Evolutionary conservation across 805 yeast genomes (phyloP).

Genomic region (Zygosaccharomyces bailii): DNA sequence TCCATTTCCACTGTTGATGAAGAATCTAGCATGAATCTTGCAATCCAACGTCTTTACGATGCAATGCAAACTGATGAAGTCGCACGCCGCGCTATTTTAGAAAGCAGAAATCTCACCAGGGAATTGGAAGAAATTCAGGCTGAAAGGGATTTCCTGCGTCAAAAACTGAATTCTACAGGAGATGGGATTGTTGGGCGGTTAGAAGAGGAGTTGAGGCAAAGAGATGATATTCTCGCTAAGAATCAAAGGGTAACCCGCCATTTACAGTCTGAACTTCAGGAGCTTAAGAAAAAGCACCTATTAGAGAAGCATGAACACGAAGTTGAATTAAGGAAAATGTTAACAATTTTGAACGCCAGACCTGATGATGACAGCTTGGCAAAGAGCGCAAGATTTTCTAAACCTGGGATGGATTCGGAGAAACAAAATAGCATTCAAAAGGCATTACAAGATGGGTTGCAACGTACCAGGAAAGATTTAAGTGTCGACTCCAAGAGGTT

Average conservation of each 20-base stretch:
- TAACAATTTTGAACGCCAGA: constrained; percentile 57
- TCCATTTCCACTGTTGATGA: constrained; percentile 48
- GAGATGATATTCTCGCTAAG: constrained; percentile 58
- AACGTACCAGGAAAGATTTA: constrained; percentile 40
- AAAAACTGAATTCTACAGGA: constrained; percentile 70
- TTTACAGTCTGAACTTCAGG: constrained; percentile 63
- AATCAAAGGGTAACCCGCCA: constrained; percentile 63
- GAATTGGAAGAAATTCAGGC: constrained; percentile 45
- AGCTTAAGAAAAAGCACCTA: constrained; percentile 54
- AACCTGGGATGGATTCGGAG: constrained; percentile 28
- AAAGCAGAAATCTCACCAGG: constrained; percentile 53
- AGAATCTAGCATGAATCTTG: constrained; percentile 71
- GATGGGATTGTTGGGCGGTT: constrained; percentile 74
- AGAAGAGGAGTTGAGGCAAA: constrained; percentile 64
- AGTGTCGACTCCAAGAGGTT: constrained; percentile 40
- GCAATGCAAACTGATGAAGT: constrained; percentile 85
- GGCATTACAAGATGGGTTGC: constrained; percentile 35
- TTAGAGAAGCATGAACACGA: constrained; percentile 73
- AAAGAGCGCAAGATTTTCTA: constrained; percentile 1
- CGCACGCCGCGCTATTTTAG: constrained; percentile 68
- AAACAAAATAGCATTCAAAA: constrained; percentile 30
- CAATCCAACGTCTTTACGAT: constrained; percentile 72
- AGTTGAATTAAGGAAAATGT: constrained; percentile 68
- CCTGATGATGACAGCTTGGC: constrained; percentile 22
- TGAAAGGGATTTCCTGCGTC: constrained; percentile 64